Percentiles rank a stretch among this genome's conserved stretches.
phyloP scores from a whole-genome alignment of 2,329 filamentous ascomycete species.

The Corynespora cassiicola region DNA sequence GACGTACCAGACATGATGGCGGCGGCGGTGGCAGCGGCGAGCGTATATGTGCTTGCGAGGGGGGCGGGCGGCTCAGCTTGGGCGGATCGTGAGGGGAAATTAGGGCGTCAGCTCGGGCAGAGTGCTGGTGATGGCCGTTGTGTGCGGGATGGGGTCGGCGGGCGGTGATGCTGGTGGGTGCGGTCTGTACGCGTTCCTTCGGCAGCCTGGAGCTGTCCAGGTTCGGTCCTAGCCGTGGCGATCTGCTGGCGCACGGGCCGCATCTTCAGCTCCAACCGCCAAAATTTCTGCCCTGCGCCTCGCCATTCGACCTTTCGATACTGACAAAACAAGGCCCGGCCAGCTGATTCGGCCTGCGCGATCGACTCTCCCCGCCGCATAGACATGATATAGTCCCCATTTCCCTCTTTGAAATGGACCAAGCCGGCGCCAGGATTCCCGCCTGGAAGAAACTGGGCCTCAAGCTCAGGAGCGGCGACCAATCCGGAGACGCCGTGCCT shows the following conservation, averaged over 20 bases:
- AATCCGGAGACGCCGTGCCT: constrained; percentile 37
- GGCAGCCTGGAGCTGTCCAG: constrained; percentile 37
- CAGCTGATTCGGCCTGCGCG: constrained; percentile 47
- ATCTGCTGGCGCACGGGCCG: constrained; percentile 22
- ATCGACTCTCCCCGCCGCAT: constrained; percentile 27
- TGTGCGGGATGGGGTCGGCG: too few relatives aligned
- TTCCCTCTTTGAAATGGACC: constrained; percentile 40
- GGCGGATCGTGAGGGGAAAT: constrained; percentile 28
- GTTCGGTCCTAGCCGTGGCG: constrained; percentile 23
- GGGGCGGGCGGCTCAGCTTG: constrained; percentile 34
- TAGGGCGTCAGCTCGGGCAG: constrained; percentile 35
- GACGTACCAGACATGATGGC: constrained; percentile 51
- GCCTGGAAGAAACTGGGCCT: constrained; percentile 68
- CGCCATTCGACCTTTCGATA: constrained; percentile 41
- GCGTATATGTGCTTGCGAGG: constrained; percentile 28
- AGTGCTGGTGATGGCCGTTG: constrained; percentile 26
- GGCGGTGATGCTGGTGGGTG: too few relatives aligned
- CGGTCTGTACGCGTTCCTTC: constrained; percentile 40
- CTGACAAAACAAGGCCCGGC: constrained; percentile 25
- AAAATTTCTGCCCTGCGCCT: constrained; percentile 41
- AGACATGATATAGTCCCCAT: constrained; percentile 19
- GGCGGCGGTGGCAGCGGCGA: constrained; percentile 31
- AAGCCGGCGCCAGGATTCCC: constrained; percentile 43
- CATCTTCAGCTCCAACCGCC: constrained; percentile 23
- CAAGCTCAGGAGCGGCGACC: constrained; percentile 63